phyloP scores from a whole-genome alignment of 2,329 filamentous ascomycete genomes.

The Cladophialophora chaetospira region DNA sequence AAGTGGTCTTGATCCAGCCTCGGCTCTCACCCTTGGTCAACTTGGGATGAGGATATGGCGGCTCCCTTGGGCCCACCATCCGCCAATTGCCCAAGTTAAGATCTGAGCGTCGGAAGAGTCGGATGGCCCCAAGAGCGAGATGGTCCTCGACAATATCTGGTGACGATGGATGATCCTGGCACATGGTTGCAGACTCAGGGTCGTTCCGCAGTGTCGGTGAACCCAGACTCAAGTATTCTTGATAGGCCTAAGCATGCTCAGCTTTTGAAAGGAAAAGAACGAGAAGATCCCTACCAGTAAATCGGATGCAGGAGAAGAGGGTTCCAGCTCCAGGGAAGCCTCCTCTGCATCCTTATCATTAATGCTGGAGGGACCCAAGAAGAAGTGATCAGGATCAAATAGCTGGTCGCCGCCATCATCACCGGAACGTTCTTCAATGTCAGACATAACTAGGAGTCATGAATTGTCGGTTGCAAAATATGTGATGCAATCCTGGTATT shows the following conservation, averaged over 20 bases:
- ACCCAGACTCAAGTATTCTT: not conserved
- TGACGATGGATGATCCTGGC: not conserved
- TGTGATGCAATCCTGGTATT: too few relatives aligned
- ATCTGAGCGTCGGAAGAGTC: slow-evolving; percentile 15
- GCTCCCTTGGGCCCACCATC: slow-evolving; percentile 24
- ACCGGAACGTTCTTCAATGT: not conserved
- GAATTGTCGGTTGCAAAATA: too few relatives aligned
- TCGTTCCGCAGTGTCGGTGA: not conserved
- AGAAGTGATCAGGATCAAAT: slow-evolving; percentile 18
- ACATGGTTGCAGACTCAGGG: not conserved
- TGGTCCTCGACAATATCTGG: slow-evolving; percentile 17
- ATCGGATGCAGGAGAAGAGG: too few relatives aligned
- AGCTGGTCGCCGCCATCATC: slow-evolving; percentile 10
- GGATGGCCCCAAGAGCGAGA: slow-evolving; percentile 31
- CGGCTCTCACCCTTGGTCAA: slow-evolving; percentile 36
- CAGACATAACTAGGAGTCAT: not conserved
- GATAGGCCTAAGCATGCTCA: not conserved
- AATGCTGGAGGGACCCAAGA: slow-evolving; percentile 21
- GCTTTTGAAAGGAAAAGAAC: too few relatives aligned
- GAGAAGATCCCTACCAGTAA: too few relatives aligned
- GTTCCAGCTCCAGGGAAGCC: too few relatives aligned
- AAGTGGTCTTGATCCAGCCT: slow-evolving; percentile 40
- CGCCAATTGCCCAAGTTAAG: slow-evolving; percentile 3
- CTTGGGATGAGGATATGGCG: slow-evolving; percentile 19
- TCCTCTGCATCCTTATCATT: not conserved